Evolutionary conservation across 192 early-diverging fungal species (phyloP), one percentile per base, ranked within the genome.

Genomic region (Umbelopsis sp.): DNA sequence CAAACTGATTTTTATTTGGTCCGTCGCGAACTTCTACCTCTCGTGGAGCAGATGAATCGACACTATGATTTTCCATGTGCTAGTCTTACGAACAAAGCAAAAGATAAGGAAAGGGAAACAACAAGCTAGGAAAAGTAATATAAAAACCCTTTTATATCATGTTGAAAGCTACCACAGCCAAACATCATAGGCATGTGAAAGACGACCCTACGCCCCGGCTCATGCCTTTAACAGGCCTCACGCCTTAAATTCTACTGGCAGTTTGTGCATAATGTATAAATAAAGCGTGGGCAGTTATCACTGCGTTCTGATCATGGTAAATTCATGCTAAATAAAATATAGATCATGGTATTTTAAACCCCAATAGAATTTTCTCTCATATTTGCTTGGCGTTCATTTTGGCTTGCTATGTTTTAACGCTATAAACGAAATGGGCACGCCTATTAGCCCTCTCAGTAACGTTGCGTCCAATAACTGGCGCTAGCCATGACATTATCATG

Each of bases 401-500:
- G 37, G 37, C 5, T 41, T 4, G 37, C 2, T 41, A 41, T 4
- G 7, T 9, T 41, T 41, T 41, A 6, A 41, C 0, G 37, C 37
- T 41, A 9, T 6, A 41, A 41, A 41, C 37, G 6, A 9, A 41
- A 41, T 4, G 37, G 27, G 27, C 27, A 4, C 37, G 37, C 37
- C 5, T 41, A 4, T 41, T 12, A 1, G 11, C 21, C 33, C 8
- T 21, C 15, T 25, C 25, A 61, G 30, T 16, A 61, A n/a, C 55
- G 55, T 7, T 61, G 55, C 0, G 27, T 61, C 55, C 55, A 61
- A n/a, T 61, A 61, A 33, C 27, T 61, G 25, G 55, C 55, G 16
- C 55, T 61, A 61, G 55, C 55, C 27, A 61, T 35, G 55, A 61
- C 30, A 61, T 35, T 61, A 61, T 61, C 55, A 37, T 61, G 55